Percentiles rank a stretch among this genome's conserved stretches.
Conservation (phyloP, 371 early-diverging fungal species). For the Apophysomyces trapeziformis region DNA sequence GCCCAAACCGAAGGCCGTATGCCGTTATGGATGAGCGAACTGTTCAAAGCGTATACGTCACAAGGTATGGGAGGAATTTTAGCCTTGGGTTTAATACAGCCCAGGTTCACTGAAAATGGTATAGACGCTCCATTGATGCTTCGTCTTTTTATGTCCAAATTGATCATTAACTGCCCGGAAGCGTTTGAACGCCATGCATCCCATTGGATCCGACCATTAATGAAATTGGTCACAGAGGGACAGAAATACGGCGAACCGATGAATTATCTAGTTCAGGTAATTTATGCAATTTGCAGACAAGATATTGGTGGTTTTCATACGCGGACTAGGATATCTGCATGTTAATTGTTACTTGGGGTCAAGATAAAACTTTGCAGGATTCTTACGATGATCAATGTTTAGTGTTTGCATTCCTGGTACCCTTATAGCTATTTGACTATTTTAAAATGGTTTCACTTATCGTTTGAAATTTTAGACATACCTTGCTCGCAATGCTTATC, state of each 20-base stretch:
- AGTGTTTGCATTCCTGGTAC: constrained; percentile 46
- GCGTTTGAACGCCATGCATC: constrained; percentile 64
- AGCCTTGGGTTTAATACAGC: neutral
- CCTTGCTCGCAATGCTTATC: constrained; percentile 54
- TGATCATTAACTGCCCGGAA: constrained; percentile 62
- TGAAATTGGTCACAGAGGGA: constrained; percentile 55
- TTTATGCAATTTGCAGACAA: neutral
- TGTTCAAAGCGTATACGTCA: constrained; percentile 40
- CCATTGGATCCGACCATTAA: constrained; percentile 65
- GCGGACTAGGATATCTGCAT: constrained; percentile 56
- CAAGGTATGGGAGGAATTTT: constrained; percentile 20
- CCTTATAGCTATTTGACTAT: neutral
- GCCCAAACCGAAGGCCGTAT: constrained; percentile 45
- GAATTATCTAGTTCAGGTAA: constrained; percentile 72
- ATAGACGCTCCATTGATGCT: constrained; percentile 54
- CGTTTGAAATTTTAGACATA: constrained; percentile 38
- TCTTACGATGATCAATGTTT: constrained; percentile 43
- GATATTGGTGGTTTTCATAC: neutral
- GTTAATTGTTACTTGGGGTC: constrained; percentile 63
- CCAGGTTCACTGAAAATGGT: neutral
- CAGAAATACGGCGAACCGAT: constrained; percentile 64
- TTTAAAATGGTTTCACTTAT: no score
- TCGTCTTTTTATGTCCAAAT: constrained; percentile 61
- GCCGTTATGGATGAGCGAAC: constrained; percentile 72
- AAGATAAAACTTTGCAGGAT: constrained; percentile 27